Percentiles rank a stretch among this genome's conserved stretches.
Evolutionary conservation across 176 grass and related monocot genomes (phyloP).

Genomic region (Paspalum notatum): DNA sequence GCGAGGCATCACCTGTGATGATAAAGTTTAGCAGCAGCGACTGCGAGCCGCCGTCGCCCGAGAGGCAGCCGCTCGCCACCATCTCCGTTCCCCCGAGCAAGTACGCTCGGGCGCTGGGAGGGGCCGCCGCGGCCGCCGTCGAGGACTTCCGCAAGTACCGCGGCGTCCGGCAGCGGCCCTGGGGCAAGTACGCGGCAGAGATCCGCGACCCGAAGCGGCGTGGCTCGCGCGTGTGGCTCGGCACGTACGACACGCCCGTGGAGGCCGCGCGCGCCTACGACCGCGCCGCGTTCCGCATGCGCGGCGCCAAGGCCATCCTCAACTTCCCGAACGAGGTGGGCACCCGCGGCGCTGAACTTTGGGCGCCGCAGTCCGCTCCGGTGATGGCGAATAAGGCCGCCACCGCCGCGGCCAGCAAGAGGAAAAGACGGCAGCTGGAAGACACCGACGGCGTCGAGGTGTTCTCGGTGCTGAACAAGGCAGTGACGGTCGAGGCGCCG

Average conservation of each 20-base stretch:
- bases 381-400: too few relatives aligned
- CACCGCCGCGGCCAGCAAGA: slow-evolving; percentile 1
- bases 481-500: slow-evolving; percentile 23
- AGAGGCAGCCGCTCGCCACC: not conserved
- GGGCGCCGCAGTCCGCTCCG: not conserved
- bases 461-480: slow-evolving; percentile 32
- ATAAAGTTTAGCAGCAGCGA: slow-evolving; percentile 35
- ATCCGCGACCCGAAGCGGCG: slow-evolving; percentile 79
- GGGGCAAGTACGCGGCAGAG: slow-evolving; percentile 92
- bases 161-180: slow-evolving; percentile 68
- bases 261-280: slow-evolving; percentile 82
- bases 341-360: slow-evolving; percentile 40
- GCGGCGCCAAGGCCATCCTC: slow-evolving; percentile 78
- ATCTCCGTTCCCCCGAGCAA: slow-evolving; percentile 33
- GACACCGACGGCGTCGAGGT: slow-evolving; percentile 29
- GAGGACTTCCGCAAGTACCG: slow-evolving; percentile 67
- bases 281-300: slow-evolving; percentile 68
- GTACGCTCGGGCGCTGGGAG: slow-evolving; percentile 16
- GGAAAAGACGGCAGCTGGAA: slow-evolving; percentile 19
- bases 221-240: slow-evolving; percentile 87
- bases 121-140: not conserved
- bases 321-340: slow-evolving; percentile 88
- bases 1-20: slow-evolving; percentile 31
- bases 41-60: slow-evolving; percentile 19
- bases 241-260: slow-evolving; percentile 63